Evolutionary conservation across 345 rosid genomes (phyloP).

Genomic region (Durio zibethinus): DNA sequence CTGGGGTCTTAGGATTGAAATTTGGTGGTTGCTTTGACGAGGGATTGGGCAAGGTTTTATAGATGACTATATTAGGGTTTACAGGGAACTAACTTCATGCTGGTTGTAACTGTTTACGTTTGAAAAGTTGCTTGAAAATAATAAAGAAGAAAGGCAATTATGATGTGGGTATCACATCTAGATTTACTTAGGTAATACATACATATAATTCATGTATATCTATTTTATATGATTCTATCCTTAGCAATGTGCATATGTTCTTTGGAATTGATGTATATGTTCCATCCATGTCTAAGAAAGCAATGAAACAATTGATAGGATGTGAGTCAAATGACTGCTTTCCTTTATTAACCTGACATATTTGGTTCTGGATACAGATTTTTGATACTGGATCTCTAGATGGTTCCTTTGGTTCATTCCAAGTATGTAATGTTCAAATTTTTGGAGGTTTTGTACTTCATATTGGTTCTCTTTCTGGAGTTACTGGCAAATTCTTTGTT

Average conservation of each 20-base stretch:
- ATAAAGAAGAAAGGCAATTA: neutral
- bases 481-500: conserved; percentile 42
- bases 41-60: neutral
- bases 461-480: conserved; percentile 60
- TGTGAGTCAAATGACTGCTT: neutral
- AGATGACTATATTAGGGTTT: neutral
- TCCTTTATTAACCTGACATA: neutral
- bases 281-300: neutral
- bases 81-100: neutral
- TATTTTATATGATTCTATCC: neutral
- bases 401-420: conserved; percentile 68
- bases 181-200: conserved; percentile 9
- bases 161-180: neutral
- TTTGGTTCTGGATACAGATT: conserved; percentile 27
- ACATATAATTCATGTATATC: neutral
- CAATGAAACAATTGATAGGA: neutral
- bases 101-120: neutral
- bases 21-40: conserved; percentile 1
- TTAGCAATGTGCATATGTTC: neutral
- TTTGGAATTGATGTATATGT: neutral
- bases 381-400: conserved; percentile 76
- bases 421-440: conserved; percentile 80
- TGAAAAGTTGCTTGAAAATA: neutral
- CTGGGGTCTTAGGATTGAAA: neutral
- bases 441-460: conserved; percentile 93